Evolutionary conservation across 768 basidiomycete species (phyloP).

Genomic region (Lyophyllum decastes): DNA sequence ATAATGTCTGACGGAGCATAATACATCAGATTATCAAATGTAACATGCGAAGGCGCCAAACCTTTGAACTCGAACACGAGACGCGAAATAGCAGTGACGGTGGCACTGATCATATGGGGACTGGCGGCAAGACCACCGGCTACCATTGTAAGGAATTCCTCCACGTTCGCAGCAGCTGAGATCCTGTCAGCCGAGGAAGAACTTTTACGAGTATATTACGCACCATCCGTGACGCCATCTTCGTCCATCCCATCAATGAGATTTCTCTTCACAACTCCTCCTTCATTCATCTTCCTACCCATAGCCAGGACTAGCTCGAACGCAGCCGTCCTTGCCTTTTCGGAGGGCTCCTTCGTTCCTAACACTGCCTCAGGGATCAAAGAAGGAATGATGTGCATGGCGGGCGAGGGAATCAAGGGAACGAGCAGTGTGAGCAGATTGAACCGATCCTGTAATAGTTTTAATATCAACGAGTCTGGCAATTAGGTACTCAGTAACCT

Average conservation of each 20-base stretch:
- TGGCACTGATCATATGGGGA: constrained; percentile 98
- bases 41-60: constrained; percentile 29
- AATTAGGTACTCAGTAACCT: constrained; percentile 41
- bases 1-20: constrained; percentile 54
- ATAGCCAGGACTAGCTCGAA: constrained; percentile 90
- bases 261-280: constrained; percentile 78
- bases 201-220: constrained; percentile 32
- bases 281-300: constrained; percentile 88
- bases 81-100: constrained; percentile 90
- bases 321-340: constrained; percentile 84
- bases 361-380: constrained; percentile 93
- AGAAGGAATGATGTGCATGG: constrained; percentile 83
- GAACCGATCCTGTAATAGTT: constrained; percentile 70
- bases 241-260: constrained; percentile 86
- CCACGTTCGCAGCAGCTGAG: constrained; percentile 67
- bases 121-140: constrained; percentile 91
- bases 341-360: constrained; percentile 96
- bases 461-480: constrained; percentile 6
- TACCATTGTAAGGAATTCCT: constrained; percentile 96
- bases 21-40: neutral
- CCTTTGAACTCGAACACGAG: constrained; percentile 96
- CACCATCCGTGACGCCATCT: constrained; percentile 50
- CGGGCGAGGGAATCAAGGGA: constrained; percentile 62
- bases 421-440: constrained; percentile 72
- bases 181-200: constrained; percentile 3